Base-by-base conservation (phyloP, 176 grass and related monocot genomes). In the Phragmites australis region DNA sequence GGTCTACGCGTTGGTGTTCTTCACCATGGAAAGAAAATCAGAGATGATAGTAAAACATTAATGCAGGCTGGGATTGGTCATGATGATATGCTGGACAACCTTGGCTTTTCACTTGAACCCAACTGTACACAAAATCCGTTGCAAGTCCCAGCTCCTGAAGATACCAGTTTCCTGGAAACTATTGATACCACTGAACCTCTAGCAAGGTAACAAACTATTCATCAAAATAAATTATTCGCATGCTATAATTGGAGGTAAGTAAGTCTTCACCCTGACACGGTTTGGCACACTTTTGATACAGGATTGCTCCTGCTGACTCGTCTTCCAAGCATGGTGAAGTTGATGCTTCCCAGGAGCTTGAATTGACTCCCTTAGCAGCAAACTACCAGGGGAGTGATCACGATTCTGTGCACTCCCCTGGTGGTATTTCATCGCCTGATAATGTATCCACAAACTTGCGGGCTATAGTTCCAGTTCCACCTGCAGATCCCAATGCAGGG, bases 91-190 rank as follows among this genome's bases (percentile, higher is more conserved):
- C 78, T 88, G 32, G 72, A 90, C 40, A 90, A 86, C 65, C 54
- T 99, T 5, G 90, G 89, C 39, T 99, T 99, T 87, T 91, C 90
- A 47, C 84, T 99, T 41, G 97, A 99, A 54, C 97, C 92, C 48
- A 93, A 77, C 50, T 88, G 73, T 70, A 63, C 72, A 58, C 78
- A 83, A 48, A 79, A 84, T 78, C 42, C 86, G 26, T 66, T 76
- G 3, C 71, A 87, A 43, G 58, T 72, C 65, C 76, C 85, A n/a
- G 71, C 47, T 80, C 48, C 75, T 68, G 90, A 91, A 72, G 82
- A 89, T 82, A 74, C 43, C 45, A 76, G 84, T 64, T 87, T 91
- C 65, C 79, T 89, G 6, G 84, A 91, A 89, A 78, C 70, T 48
- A 85, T 78, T 72, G 90, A 98, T 70, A 75, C 76, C 42, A 80